A percentile compares a stretch with the other conserved stretches of the same genome.
Evolutionary conservation across 768 basidiomycete genomes (phyloP).

Genomic region (Boletus sp.): DNA sequence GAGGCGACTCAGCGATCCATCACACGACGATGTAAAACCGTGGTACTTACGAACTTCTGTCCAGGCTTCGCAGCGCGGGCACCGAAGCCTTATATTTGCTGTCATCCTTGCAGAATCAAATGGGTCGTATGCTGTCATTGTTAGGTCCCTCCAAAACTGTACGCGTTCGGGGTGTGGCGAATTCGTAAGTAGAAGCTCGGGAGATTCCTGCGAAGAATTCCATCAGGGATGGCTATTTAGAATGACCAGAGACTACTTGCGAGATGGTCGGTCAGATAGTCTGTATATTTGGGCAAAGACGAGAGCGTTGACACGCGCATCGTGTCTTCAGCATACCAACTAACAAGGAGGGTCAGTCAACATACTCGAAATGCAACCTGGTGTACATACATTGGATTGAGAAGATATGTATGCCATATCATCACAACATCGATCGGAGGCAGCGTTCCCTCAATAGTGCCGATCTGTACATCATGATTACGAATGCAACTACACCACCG

Average conservation of each 20-base stretch:
- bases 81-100: slow-evolving; percentile 20
- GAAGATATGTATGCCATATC: slow-evolving; percentile 38
- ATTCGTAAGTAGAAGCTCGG: slow-evolving; percentile 3
- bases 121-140: slow-evolving; percentile 13
- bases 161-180: slow-evolving; percentile 1
- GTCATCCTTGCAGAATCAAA: slow-evolving; percentile 26
- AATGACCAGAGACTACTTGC: slow-evolving; percentile 1
- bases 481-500: slow-evolving; percentile 28
- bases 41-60: background rate
- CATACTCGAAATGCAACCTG: background rate
- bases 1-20: background rate
- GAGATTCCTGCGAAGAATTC: background rate
- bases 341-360: background rate
- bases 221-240: background rate
- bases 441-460: slow-evolving; percentile 3
- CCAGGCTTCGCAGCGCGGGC: slow-evolving; percentile 28
- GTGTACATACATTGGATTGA: slow-evolving; percentile 31
- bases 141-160: background rate
- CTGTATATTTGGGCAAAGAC: slow-evolving; percentile 8
- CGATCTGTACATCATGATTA: background rate
- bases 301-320: slow-evolving; percentile 1
- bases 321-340: slow-evolving; percentile 23
- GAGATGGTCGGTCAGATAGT: slow-evolving; percentile 9
- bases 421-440: slow-evolving; percentile 38
- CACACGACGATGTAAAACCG: background rate